phyloP scores from a whole-genome alignment of 1,284 basidiomycete genomes.

The Takashimella koratensis region DNA sequence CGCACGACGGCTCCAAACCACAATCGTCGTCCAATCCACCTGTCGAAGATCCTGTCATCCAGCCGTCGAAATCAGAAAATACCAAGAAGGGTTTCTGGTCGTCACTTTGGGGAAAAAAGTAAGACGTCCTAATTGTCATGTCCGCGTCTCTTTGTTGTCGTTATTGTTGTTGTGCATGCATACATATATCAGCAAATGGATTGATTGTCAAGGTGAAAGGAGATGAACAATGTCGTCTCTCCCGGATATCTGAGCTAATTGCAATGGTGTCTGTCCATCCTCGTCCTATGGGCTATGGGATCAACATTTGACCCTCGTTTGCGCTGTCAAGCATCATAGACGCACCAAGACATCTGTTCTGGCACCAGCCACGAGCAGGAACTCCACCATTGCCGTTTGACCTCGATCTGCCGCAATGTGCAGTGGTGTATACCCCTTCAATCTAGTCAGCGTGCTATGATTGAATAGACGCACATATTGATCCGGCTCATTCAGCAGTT shows the following conservation, averaged over 20 bases:
- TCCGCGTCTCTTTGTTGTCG: too few species aligned
- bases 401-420: constrained; percentile 84
- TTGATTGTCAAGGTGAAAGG: too few species aligned
- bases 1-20: too few species aligned
- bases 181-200: too few species aligned
- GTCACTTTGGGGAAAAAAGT: too few species aligned
- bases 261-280: constrained; percentile 36
- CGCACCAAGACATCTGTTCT: constrained; percentile 60
- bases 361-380: constrained; percentile 65
- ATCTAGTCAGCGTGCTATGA: background rate
- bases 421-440: constrained; percentile 75
- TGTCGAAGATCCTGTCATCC: too few species aligned
- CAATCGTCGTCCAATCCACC: too few species aligned
- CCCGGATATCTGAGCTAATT: constrained; percentile 28
- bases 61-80: too few species aligned
- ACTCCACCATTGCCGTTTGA: constrained; percentile 56
- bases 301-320: background rate
- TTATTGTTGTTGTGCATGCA: too few species aligned
- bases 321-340: background rate
- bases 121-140: too few species aligned
- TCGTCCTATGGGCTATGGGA: too few species aligned
- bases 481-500: constrained; percentile 53
- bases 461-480: constrained; percentile 59
- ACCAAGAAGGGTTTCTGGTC: too few species aligned
- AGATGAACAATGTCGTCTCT: constrained; percentile 27